Evolutionary conservation across 495 filamentous ascomycete genomes (phyloP).

Genomic region (Podospora anserina): DNA sequence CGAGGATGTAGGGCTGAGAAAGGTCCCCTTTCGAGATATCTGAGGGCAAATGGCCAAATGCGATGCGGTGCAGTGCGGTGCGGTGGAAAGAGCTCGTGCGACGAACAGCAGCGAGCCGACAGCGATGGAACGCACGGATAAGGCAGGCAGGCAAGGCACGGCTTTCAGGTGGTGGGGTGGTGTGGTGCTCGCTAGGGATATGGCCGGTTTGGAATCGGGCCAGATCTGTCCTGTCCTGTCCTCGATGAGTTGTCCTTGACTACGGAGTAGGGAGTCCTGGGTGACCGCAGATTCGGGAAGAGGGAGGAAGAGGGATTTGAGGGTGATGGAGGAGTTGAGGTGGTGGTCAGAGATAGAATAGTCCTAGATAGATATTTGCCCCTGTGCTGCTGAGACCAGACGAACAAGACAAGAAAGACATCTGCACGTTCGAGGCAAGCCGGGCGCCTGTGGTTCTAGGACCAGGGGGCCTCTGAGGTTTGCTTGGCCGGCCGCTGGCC

Average conservation of each 20-base stretch:
- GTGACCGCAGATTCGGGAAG: neutral
- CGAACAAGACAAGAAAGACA: neutral
- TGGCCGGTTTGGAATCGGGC: neutral
- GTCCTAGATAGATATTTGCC: slow-evolving; percentile 1
- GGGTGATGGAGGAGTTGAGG: too few relatives aligned
- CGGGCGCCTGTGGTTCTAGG: neutral
- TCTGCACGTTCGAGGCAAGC: neutral
- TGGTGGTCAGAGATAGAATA: too few relatives aligned
- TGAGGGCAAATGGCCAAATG: neutral
- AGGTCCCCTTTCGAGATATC: neutral
- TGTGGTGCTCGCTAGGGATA: neutral
- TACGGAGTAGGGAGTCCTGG: neutral
- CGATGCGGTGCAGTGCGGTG: neutral
- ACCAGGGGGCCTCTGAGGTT: slow-evolving; percentile 2
- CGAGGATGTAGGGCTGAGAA: neutral
- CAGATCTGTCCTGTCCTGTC: neutral
- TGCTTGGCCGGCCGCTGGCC: slow-evolving; percentile 13
- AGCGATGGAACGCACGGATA: neutral
- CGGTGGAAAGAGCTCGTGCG: neutral
- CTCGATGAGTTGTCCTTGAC: neutral
- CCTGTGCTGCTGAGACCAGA: neutral
- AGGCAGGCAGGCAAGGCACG: neutral
- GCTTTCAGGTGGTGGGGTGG: neutral
- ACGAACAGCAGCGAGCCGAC: neutral
- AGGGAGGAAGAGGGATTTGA: neutral